phyloP scores from a whole-genome alignment of 2,329 filamentous ascomycete genomes.

The Dactylonectria estremocensis region DNA sequence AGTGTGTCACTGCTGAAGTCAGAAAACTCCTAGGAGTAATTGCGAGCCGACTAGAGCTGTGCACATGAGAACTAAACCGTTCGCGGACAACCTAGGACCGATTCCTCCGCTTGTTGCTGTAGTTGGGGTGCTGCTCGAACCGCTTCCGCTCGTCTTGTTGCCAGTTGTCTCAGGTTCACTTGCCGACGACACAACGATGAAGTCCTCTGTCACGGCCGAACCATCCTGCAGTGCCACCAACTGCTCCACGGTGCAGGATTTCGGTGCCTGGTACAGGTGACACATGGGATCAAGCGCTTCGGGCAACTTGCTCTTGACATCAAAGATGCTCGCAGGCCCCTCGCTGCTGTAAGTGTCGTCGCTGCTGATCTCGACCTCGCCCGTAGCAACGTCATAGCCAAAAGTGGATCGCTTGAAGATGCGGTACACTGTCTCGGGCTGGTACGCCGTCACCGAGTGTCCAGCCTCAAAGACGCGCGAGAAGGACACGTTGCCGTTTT shows the following conservation, averaged over 20 bases:
- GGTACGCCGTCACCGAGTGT: slow-evolving; percentile 72
- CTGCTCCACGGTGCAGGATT: slow-evolving; percentile 58
- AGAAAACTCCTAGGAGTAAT: too few species aligned
- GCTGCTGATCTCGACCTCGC: slow-evolving; percentile 55
- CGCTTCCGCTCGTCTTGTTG: background rate
- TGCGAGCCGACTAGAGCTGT: too few species aligned
- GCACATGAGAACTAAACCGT: too few species aligned
- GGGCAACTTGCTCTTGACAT: slow-evolving; percentile 65
- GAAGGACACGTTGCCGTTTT: slow-evolving; percentile 80
- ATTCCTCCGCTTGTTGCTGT: too few species aligned
- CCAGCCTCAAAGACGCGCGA: slow-evolving; percentile 75
- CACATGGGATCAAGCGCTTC: slow-evolving; percentile 66
- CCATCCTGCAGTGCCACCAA: slow-evolving; percentile 37
- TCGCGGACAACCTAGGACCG: too few species aligned
- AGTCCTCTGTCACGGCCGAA: slow-evolving; percentile 38
- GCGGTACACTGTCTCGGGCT: slow-evolving; percentile 68
- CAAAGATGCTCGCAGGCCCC: slow-evolving; percentile 66
- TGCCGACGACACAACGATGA: slow-evolving; percentile 32
- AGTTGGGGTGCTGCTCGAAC: slow-evolving; percentile 3
- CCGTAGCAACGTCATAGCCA: slow-evolving; percentile 67
- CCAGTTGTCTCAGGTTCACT: background rate
- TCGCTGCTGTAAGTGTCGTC: slow-evolving; percentile 49
- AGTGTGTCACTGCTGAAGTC: too few species aligned
- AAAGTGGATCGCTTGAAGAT: slow-evolving; percentile 72
- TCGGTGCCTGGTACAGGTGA: slow-evolving; percentile 65